Conservation (phyloP, 2,329 filamentous ascomycete genomes). For the Botryotinia narcissicola region DNA sequence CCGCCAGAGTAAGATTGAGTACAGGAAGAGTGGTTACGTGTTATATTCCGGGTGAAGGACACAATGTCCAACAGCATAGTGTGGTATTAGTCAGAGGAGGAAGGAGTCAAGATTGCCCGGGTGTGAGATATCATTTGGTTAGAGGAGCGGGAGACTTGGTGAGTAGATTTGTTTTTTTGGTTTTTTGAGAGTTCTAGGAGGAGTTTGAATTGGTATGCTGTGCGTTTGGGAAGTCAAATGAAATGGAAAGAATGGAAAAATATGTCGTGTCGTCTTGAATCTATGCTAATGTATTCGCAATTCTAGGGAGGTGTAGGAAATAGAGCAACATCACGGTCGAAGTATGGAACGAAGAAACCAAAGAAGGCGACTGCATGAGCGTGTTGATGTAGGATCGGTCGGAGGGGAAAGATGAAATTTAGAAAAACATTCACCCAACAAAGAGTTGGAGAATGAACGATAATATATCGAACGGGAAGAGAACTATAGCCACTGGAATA, state of each 20-base stretch:
- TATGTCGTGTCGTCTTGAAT: not conserved
- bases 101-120: conserved; percentile 92
- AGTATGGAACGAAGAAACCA: conserved; percentile 98
- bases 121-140: conserved; percentile 94
- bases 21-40: conserved; percentile 84
- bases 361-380: conserved; percentile 60
- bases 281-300: conserved; percentile 33
- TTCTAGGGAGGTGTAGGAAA: conserved; percentile 82
- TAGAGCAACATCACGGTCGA: conserved; percentile 80
- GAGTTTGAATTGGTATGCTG: not conserved
- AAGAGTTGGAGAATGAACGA: not conserved
- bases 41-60: conserved; percentile 95
- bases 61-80: conserved; percentile 98
- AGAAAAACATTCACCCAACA: not conserved
- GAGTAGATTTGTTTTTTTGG: conserved; percentile 42
- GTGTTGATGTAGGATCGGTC: conserved; percentile 13
- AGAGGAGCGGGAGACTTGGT: conserved; percentile 91
- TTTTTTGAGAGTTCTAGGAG: not conserved
- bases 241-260: not conserved
- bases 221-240: not conserved
- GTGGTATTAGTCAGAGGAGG: conserved; percentile 95
- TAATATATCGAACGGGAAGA: not conserved
- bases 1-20: conserved; percentile 84
- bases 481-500: not conserved
- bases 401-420: not conserved